These are phyloP conservation scores for Colletotrichum liriopes DNA, from an alignment of 2,329 filamentous ascomycete species.

Conservation along the genomic window DNA sequence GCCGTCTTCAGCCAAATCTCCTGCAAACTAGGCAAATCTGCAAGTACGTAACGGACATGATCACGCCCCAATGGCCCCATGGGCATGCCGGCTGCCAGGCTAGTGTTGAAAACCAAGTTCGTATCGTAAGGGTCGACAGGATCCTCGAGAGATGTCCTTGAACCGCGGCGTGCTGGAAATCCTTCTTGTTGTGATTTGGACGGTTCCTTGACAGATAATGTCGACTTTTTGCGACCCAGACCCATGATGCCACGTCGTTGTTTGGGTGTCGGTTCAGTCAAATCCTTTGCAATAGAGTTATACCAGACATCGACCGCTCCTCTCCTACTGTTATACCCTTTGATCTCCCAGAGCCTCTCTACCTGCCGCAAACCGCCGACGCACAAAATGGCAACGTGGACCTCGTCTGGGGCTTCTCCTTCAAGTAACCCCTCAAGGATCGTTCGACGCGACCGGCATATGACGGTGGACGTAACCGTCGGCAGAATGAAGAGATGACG, in stretches of 20 bases:
- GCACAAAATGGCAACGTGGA: slow-evolving; percentile 73
- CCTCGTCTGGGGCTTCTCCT: slow-evolving; percentile 75
- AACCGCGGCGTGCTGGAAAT: slow-evolving; percentile 22
- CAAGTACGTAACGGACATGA: slow-evolving; percentile 64
- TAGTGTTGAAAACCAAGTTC: slow-evolving; percentile 68
- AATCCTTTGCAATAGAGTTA: slow-evolving; percentile 64
- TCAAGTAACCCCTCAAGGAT: slow-evolving; percentile 74
- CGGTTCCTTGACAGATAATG: slow-evolving; percentile 53
- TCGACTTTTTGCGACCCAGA: slow-evolving; percentile 73
- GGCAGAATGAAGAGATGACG: slow-evolving; percentile 75
- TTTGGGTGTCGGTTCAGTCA: slow-evolving; percentile 60
- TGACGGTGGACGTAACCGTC: slow-evolving; percentile 74
- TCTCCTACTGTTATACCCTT: slow-evolving; percentile 74
- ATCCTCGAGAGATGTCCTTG: slow-evolving; percentile 29
- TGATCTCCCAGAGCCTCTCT: slow-evolving; percentile 76
- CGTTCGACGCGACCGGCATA: slow-evolving; percentile 76
- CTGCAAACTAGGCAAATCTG: slow-evolving; percentile 71
- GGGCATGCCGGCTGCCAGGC: slow-evolving; percentile 73
- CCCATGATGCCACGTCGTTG: slow-evolving; percentile 67
- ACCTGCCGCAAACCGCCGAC: slow-evolving; percentile 75
- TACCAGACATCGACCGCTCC: slow-evolving; percentile 75
- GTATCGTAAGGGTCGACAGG: slow-evolving; percentile 21
- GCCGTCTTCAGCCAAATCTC: slow-evolving; percentile 76
- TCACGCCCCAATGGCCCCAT: slow-evolving; percentile 71
- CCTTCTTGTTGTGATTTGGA: slow-evolving; percentile 42